phyloP scores from a whole-genome alignment of 148 eudicot genomes.

The Fallopia convolvulus region DNA sequence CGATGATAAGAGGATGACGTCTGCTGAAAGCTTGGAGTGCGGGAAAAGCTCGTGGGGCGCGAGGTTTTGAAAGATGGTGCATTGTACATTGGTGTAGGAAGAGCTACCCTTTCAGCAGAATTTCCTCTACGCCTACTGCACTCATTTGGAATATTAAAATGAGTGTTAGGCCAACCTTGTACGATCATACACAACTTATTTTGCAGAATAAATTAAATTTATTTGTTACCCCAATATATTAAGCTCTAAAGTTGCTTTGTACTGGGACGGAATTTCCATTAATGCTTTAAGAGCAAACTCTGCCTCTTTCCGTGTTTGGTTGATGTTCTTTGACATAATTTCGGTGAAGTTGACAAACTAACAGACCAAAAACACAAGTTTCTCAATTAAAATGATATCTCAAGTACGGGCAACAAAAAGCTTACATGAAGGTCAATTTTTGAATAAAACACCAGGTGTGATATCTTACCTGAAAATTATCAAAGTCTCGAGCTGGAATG shows the following conservation, averaged over 20 bases:
- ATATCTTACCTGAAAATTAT: constrained; percentile 78
- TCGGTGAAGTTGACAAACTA: constrained; percentile 95
- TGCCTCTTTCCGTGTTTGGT: constrained; percentile 70
- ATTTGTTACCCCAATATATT: constrained; percentile 58
- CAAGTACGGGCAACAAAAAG: constrained; percentile 1
- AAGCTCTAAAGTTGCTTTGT: constrained; percentile 81
- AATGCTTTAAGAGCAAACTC: constrained; percentile 83
- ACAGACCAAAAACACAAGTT: constrained; percentile 1
- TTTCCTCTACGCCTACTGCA: constrained; percentile 56
- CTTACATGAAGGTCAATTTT: background rate
- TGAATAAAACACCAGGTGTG: background rate
- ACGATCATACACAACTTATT: constrained; percentile 1
- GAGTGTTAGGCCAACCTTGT: constrained; percentile 1
- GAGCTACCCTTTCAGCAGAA: constrained; percentile 53
- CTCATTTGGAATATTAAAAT: constrained; percentile 13
- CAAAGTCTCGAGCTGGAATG: constrained; percentile 86
- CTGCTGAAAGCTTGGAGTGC: constrained; percentile 36
- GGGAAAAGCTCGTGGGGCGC: constrained; percentile 37
- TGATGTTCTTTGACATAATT: constrained; percentile 71
- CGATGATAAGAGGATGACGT: constrained; percentile 32
- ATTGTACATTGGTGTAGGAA: constrained; percentile 64
- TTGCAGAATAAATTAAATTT: background rate
- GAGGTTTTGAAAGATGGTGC: constrained; percentile 37
- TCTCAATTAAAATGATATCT: background rate
- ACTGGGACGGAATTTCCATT: constrained; percentile 95